Evolutionary conservation across 2,329 filamentous ascomycete species (phyloP).

Genomic region (Fusarium newnesense): DNA sequence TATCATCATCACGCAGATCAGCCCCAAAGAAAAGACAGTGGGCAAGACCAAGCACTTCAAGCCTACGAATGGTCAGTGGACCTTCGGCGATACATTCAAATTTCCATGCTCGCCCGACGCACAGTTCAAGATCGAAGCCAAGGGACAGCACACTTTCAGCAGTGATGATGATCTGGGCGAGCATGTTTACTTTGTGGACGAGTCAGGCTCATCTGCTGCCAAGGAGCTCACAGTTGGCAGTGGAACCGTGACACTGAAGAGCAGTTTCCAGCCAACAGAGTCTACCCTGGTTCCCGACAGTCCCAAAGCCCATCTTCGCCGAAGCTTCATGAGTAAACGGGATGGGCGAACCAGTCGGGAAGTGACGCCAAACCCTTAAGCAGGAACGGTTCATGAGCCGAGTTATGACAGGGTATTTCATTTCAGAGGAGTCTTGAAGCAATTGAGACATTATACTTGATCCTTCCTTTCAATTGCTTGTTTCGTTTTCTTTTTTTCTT

Average conservation of each 20-base stretch:
- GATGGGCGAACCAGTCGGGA: slow-evolving; percentile 59
- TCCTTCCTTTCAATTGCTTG: slow-evolving; percentile 7
- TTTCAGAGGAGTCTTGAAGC: neutral
- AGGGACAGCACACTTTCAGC: slow-evolving; percentile 86
- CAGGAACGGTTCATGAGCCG: neutral
- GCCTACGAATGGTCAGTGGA: slow-evolving; percentile 70
- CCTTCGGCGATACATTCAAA: slow-evolving; percentile 83
- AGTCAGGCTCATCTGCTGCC: slow-evolving; percentile 73
- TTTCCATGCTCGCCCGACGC: slow-evolving; percentile 81
- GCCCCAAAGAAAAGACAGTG: slow-evolving; percentile 78
- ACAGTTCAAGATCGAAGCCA: slow-evolving; percentile 86
- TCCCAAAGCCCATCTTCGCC: slow-evolving; percentile 59
- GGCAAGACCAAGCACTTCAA: slow-evolving; percentile 95
- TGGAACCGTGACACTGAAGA: slow-evolving; percentile 78
- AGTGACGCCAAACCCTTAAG: slow-evolving; percentile 50
- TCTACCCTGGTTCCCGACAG: slow-evolving; percentile 55
- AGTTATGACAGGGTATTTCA: neutral
- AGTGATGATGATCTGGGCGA: slow-evolving; percentile 88
- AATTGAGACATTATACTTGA: neutral
- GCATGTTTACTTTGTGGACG: slow-evolving; percentile 89
- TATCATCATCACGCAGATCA: slow-evolving; percentile 74
- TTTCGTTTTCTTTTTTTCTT: slow-evolving; percentile 6
- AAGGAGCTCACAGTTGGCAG: slow-evolving; percentile 80
- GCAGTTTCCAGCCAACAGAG: slow-evolving; percentile 71
- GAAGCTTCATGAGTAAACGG: slow-evolving; percentile 66